Evolutionary conservation across 768 basidiomycete species (phyloP).

Genomic region (Chalciporus pseudorubinellus): DNA sequence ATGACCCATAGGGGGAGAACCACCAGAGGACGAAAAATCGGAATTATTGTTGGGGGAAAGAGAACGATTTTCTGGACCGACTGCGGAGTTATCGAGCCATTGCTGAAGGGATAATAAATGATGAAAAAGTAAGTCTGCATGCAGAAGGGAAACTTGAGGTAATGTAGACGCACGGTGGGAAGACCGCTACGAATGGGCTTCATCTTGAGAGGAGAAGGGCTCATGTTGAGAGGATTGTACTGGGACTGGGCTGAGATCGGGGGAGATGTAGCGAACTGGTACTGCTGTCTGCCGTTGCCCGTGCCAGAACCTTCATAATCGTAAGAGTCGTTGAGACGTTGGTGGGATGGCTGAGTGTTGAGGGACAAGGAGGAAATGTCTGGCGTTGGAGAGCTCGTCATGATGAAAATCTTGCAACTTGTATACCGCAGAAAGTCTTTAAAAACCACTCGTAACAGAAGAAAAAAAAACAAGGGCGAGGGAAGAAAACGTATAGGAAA

Average conservation of each 20-base stretch:
- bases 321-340: conserved; percentile 84
- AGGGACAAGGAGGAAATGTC: conserved; percentile 79
- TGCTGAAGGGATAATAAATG: conserved; percentile 48
- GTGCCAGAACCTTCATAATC: conserved; percentile 68
- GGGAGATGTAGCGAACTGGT: conserved; percentile 67
- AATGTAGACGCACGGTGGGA: conserved; percentile 58
- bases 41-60: conserved; percentile 86
- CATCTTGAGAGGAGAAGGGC: conserved; percentile 71
- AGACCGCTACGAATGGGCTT: conserved; percentile 67
- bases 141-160: conserved; percentile 19
- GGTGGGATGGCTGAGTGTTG: conserved; percentile 57
- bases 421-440: conserved; percentile 13
- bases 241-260: conserved; percentile 52
- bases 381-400: conserved; percentile 75
- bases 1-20: conserved; percentile 63
- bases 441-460: conserved; percentile 31
- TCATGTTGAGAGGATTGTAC: conserved; percentile 52
- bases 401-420: conserved; percentile 40
- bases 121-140: conserved; percentile 22
- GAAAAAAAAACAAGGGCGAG: conserved; percentile 28
- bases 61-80: conserved; percentile 65
- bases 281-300: conserved; percentile 53
- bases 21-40: conserved; percentile 84
- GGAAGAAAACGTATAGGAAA: conserved; percentile 24
- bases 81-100: conserved; percentile 71